phyloP scores from a whole-genome alignment of 257 asterid genomes.

The Salvia hispanica region DNA sequence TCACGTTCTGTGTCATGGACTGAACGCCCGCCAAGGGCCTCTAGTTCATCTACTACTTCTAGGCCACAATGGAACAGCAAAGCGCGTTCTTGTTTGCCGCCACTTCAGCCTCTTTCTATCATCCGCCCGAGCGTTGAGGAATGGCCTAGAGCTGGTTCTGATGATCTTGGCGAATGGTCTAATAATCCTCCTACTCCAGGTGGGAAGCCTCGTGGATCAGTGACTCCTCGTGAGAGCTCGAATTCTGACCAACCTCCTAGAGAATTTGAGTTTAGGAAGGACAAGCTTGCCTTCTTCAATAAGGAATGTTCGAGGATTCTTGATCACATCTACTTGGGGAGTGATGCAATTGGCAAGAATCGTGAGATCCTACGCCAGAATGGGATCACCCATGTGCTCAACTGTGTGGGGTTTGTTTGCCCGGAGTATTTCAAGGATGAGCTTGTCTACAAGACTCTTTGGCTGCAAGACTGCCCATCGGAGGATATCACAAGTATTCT shows the following conservation, averaged over 20 bases:
- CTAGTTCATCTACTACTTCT: conserved; percentile 43
- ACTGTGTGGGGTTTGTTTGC: conserved; percentile 83
- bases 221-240: conserved; percentile 64
- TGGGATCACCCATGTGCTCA: conserved; percentile 87
- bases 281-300: conserved; percentile 78
- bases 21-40: conserved; percentile 67
- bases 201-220: conserved; percentile 46
- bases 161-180: conserved; percentile 89
- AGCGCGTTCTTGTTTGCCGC: conserved; percentile 87
- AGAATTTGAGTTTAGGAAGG: conserved; percentile 67
- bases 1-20: conserved; percentile 77
- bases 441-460: conserved; percentile 81
- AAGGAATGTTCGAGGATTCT: conserved; percentile 88
- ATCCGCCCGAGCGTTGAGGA: conserved; percentile 62
- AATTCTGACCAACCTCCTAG: conserved; percentile 40
- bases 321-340: conserved; percentile 78
- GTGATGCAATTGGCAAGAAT: conserved; percentile 77
- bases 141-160: conserved; percentile 93
- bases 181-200: conserved; percentile 76
- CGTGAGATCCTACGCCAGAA: conserved; percentile 65
- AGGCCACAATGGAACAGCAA: conserved; percentile 86
- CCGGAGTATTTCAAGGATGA: conserved; percentile 82
- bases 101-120: conserved; percentile 90
- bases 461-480: conserved; percentile 92
- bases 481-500: conserved; percentile 92